Evolutionary conservation across 2,329 filamentous ascomycete species (phyloP).

Genomic region (Colletotrichum tropicale): DNA sequence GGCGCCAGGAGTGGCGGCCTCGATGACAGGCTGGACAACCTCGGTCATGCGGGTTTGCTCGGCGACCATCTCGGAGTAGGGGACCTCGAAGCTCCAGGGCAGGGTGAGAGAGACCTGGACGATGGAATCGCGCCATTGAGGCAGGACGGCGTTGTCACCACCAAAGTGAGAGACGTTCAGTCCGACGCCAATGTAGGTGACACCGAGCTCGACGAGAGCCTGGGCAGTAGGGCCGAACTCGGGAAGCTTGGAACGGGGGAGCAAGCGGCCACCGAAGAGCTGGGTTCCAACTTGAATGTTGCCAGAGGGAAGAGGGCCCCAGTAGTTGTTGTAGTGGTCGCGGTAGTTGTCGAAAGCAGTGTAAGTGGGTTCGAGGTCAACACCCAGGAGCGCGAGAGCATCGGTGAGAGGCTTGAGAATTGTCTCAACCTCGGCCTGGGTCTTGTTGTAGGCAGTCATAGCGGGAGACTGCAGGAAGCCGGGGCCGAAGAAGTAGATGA

Average conservation of each 20-base stretch:
- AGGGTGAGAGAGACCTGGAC: slow-evolving; percentile 30
- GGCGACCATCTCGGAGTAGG: slow-evolving; percentile 15
- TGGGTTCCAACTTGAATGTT: slow-evolving; percentile 29
- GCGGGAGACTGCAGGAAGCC: slow-evolving; percentile 11
- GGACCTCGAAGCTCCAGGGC: slow-evolving; percentile 15
- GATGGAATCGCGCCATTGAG: slow-evolving; percentile 42
- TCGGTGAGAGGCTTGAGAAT: slow-evolving; percentile 47
- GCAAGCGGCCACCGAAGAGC: slow-evolving; percentile 35
- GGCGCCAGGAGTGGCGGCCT: slow-evolving; percentile 27
- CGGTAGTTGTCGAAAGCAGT: slow-evolving; percentile 32
- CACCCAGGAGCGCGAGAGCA: slow-evolving; percentile 23
- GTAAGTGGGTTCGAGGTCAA: slow-evolving; percentile 30
- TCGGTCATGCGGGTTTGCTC: slow-evolving; percentile 28
- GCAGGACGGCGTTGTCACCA: slow-evolving; percentile 40
- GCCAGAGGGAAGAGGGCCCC: slow-evolving; percentile 25
- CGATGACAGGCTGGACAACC: slow-evolving; percentile 32
- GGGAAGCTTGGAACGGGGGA: slow-evolving; percentile 29
- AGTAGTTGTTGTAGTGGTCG: slow-evolving; percentile 24
- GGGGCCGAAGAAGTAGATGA: slow-evolving; percentile 38
- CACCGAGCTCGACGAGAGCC: slow-evolving; percentile 7
- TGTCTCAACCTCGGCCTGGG: slow-evolving; percentile 37
- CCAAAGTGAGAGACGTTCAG: slow-evolving; percentile 17
- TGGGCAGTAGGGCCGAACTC: slow-evolving; percentile 7
- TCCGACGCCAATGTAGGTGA: slow-evolving; percentile 15
- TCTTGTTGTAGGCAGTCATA: slow-evolving; percentile 50